Base-by-base conservation (phyloP, 2,329 filamentous ascomycete genomes). In the Aspergillus niger region DNA sequence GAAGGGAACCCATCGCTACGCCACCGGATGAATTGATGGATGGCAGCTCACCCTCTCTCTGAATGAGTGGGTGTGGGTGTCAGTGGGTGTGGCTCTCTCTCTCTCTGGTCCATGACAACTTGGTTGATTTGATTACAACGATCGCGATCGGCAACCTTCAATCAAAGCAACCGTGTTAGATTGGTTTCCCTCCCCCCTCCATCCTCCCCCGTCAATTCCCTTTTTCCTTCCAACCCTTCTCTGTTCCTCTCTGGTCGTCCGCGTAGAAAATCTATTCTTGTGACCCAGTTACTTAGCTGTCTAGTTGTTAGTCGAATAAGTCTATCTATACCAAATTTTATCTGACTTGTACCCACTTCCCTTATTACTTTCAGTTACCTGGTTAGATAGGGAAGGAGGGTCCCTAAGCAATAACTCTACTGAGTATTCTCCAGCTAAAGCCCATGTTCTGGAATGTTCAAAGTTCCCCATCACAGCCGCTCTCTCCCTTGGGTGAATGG, bases 71-170 rank as follows among this genome's bases (percentile, higher is more conserved):
- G 20, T 20, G 20, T 20, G 20, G 28, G 28, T 30, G 28, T 30
- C 28, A 30, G 30, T 36, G 32, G 11, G 32, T 36, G 32, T 36
- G 32, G 32, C 32, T 36, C 32, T 36, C 20, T 30, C 11, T 20
- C 20, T 5, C 10, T 20, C 10, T 53, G 30, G 30, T 53, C 30
- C 24, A 53, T 53, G 50, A 39, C 17, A 53, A 55, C 52, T 15
- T 20, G 36, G 22, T 55, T 44, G 15, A 64, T 60, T 60, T 57
- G 59, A 69, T 69, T 60, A 52, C 58, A 67, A 62, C 61, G 64
- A 69, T 68, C 61, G 62, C 44, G 69, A 71, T 71, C 70, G 64
- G 69, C 69, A 67, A 63, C 67, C 64, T 60, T 66, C 62, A 68
- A 68, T 67, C 58, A 70, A 70, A 70, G 58, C 47, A 65, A 65